Percentiles rank a stretch among this genome's conserved stretches.
These are phyloP conservation scores for Coemansia sp. DNA, from an alignment of 192 early-diverging fungal species.

Conservation along the genomic window DNA sequence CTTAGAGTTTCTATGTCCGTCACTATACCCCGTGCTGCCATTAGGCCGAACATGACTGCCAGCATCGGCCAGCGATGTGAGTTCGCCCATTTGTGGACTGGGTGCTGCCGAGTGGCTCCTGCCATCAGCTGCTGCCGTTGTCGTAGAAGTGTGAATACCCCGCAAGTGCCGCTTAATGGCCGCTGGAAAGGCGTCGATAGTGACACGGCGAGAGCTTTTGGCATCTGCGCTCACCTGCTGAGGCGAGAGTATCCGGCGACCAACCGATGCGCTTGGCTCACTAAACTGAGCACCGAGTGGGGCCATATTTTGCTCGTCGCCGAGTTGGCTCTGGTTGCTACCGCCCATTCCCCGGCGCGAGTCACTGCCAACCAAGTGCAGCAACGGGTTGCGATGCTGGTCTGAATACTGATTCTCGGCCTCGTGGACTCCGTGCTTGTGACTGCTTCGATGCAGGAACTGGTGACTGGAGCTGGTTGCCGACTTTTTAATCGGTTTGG, in stretches of 20 bases:
- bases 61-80: background rate
- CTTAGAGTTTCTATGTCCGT: slow-evolving; percentile 14
- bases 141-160: slow-evolving; percentile 14
- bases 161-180: slow-evolving; percentile 49
- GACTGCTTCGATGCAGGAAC: slow-evolving; percentile 8
- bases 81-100: slow-evolving; percentile 17
- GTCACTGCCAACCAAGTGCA: slow-evolving; percentile 2
- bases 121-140: background rate
- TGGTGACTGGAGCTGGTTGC: slow-evolving; percentile 13
- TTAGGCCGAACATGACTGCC: background rate
- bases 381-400: background rate
- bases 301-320: background rate
- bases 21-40: slow-evolving; percentile 24
- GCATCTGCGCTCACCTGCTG: slow-evolving; percentile 6
- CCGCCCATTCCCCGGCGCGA: background rate
- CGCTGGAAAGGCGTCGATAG: slow-evolving; percentile 54
- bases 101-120: slow-evolving; percentile 12
- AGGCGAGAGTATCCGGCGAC: slow-evolving; percentile 15
- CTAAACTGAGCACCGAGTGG: slow-evolving; percentile 11
- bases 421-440: background rate
- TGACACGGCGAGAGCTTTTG: slow-evolving; percentile 42
- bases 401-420: background rate
- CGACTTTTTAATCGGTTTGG: slow-evolving; percentile 8
- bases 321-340: background rate
- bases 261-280: slow-evolving; percentile 1